Evolutionary conservation across 495 filamentous ascomycete genomes (phyloP).

Genomic region (Hyaloscypha hepaticicola): DNA sequence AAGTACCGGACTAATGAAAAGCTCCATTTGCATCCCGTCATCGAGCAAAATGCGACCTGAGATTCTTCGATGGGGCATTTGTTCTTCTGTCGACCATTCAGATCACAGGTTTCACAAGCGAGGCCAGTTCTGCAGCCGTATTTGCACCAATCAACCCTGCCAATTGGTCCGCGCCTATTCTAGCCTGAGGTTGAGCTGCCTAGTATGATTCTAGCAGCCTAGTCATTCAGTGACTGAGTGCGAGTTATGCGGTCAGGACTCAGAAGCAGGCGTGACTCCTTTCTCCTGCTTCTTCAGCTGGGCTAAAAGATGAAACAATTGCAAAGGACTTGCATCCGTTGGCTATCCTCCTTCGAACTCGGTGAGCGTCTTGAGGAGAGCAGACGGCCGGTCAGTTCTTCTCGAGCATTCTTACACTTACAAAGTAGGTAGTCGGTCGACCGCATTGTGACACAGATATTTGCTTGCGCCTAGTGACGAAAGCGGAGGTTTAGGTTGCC

Average conservation of each 20-base stretch:
- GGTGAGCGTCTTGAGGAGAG: neutral
- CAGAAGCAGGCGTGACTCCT: constrained; percentile 21
- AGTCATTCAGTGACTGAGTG: neutral
- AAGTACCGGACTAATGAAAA: constrained; percentile 31
- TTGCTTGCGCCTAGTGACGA: neutral
- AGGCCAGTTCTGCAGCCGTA: constrained; percentile 20
- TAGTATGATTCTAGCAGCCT: constrained; percentile 8
- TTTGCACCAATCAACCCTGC: constrained; percentile 20
- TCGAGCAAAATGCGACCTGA: constrained; percentile 1
- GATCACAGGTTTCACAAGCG: neutral
- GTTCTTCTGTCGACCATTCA: neutral
- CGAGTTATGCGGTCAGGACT: constrained; percentile 18
- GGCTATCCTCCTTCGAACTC: neutral
- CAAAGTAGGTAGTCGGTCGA: neutral
- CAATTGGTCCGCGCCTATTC: neutral
- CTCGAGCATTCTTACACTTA: no score
- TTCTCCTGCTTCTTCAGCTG: constrained; percentile 24
- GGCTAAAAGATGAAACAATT: constrained; percentile 18
- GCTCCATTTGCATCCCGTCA: neutral
- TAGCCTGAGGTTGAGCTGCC: neutral
- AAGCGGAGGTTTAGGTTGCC: no score
- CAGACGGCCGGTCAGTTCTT: neutral
- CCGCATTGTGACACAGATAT: neutral
- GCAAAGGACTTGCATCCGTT: neutral
- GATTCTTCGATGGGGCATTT: constrained; percentile 5